phyloP scores from a whole-genome alignment of 805 yeast genomes.

The Lipomyces kockii region DNA sequence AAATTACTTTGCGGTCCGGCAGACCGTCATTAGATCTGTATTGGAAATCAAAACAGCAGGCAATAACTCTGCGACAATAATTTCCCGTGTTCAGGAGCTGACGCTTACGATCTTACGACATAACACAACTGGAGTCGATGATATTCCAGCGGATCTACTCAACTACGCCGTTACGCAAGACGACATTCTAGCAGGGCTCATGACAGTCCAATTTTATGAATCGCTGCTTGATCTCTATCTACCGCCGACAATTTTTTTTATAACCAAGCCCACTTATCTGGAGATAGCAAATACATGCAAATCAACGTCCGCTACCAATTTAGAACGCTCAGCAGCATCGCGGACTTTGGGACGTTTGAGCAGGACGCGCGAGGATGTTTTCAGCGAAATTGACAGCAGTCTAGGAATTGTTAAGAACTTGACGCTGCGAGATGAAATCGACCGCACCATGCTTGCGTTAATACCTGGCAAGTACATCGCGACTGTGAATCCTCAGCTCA shows the following conservation, averaged over 20 bases:
- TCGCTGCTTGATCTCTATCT: conserved; percentile 20
- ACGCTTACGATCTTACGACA: conserved; percentile 17
- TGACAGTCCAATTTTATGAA: conserved; percentile 32
- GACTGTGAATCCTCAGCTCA: conserved; percentile 17
- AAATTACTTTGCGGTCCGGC: conserved; percentile 1
- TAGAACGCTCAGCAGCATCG: conserved; percentile 29
- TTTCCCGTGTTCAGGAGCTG: conserved; percentile 27
- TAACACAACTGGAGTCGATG: conserved; percentile 21
- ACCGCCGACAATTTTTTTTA: conserved; percentile 26
- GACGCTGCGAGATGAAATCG: conserved; percentile 26
- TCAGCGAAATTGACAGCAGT: conserved; percentile 14
- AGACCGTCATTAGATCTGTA: conserved; percentile 6
- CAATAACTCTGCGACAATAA: conserved; percentile 14
- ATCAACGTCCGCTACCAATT: conserved; percentile 6
- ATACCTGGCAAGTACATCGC: conserved; percentile 29
- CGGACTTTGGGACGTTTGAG: conserved; percentile 23
- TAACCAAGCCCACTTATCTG: conserved; percentile 15
- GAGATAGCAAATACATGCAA: conserved; percentile 16
- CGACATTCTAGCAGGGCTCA: conserved; percentile 24
- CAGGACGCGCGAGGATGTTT: conserved; percentile 17
- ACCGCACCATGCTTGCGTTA: conserved; percentile 17
- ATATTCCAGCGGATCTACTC: conserved; percentile 20
- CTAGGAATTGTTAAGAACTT: conserved; percentile 15
- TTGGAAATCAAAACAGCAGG: neutral
- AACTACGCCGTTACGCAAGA: conserved; percentile 13